These are phyloP conservation scores for Pyrenophora teres DNA, from an alignment of 2,329 filamentous ascomycete genomes.

Conservation along the genomic window DNA sequence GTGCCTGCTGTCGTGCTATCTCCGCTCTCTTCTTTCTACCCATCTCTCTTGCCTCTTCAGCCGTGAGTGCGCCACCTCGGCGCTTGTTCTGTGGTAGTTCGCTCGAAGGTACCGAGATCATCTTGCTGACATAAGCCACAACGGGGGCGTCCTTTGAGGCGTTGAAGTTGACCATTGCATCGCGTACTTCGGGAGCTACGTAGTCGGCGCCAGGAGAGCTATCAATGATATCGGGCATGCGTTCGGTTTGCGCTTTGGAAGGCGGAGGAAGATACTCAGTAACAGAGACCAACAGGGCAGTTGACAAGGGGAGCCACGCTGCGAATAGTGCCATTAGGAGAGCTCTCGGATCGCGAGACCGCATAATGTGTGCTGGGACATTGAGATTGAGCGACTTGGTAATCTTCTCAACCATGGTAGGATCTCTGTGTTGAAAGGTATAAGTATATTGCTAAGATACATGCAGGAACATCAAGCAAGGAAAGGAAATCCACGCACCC, in stretches of 20 bases:
- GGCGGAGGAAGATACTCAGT: constrained; percentile 92
- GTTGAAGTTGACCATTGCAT: constrained; percentile 84
- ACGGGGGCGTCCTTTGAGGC: constrained; percentile 72
- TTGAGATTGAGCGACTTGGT: constrained; percentile 86
- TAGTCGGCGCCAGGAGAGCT: constrained; percentile 75
- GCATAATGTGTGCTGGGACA: constrained; percentile 80
- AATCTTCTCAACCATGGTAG: constrained; percentile 85
- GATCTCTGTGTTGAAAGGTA: constrained; percentile 62
- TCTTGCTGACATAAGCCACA: constrained; percentile 96
- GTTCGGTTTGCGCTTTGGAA: constrained; percentile 73
- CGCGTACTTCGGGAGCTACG: constrained; percentile 70
- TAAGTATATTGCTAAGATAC: constrained; percentile 49
- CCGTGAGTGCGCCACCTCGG: constrained; percentile 68
- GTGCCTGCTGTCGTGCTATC: constrained; percentile 76
- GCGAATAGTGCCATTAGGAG: constrained; percentile 86
- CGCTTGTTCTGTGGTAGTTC: constrained; percentile 88
- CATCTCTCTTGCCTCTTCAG: constrained; percentile 87
- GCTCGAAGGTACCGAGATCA: constrained; percentile 93
- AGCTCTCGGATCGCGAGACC: constrained; percentile 81
- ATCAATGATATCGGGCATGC: constrained; percentile 78
- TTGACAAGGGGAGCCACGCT: constrained; percentile 89
- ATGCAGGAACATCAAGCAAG: constrained; percentile 34
- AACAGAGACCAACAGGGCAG: constrained; percentile 88
- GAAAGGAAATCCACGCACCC: constrained; percentile 64
- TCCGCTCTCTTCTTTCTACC: constrained; percentile 88